Evolutionary conservation across 345 rosid genomes (phyloP).

Genomic region (Punica granatum): DNA sequence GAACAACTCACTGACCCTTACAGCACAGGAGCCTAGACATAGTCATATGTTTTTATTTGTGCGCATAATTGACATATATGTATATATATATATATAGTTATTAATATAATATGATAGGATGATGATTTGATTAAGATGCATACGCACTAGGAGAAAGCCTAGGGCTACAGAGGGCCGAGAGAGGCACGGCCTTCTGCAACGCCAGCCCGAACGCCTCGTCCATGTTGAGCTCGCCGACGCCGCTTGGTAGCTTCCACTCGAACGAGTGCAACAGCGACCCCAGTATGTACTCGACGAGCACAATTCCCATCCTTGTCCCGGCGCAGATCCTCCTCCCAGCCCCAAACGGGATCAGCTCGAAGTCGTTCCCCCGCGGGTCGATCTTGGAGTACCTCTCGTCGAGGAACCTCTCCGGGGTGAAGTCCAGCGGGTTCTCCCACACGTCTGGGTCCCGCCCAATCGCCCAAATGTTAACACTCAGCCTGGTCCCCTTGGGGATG

Average conservation of each 20-base stretch:
- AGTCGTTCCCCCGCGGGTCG: conserved; percentile 53
- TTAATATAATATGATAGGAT: neutral
- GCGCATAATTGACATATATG: too few species aligned
- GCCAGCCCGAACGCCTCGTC: conserved; percentile 61
- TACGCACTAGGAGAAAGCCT: conserved; percentile 31
- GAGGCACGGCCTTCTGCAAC: conserved; percentile 50
- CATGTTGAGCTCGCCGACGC: conserved; percentile 35
- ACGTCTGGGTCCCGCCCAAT: conserved; percentile 53
- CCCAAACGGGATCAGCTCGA: conserved; percentile 58
- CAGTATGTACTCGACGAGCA: conserved; percentile 44
- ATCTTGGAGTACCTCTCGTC: conserved; percentile 24
- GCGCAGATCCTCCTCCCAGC: conserved; percentile 61
- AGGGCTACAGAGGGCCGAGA: conserved; percentile 36
- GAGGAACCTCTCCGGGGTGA: conserved; percentile 43
- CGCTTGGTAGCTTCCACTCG: conserved; percentile 43
- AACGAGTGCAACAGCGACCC: conserved; percentile 52
- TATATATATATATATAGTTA: too few species aligned
- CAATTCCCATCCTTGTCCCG: conserved; percentile 58
- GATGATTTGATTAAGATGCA: neutral
- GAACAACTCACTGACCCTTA: too few species aligned
- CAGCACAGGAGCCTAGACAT: too few species aligned
- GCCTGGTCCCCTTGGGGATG: conserved; percentile 37
- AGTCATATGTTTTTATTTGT: too few species aligned
- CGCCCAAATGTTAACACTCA: conserved; percentile 62
- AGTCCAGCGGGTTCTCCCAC: conserved; percentile 44